Evolutionary conservation across 768 basidiomycete genomes (phyloP).

Genomic region (Goffeauzyma gilvescens): DNA sequence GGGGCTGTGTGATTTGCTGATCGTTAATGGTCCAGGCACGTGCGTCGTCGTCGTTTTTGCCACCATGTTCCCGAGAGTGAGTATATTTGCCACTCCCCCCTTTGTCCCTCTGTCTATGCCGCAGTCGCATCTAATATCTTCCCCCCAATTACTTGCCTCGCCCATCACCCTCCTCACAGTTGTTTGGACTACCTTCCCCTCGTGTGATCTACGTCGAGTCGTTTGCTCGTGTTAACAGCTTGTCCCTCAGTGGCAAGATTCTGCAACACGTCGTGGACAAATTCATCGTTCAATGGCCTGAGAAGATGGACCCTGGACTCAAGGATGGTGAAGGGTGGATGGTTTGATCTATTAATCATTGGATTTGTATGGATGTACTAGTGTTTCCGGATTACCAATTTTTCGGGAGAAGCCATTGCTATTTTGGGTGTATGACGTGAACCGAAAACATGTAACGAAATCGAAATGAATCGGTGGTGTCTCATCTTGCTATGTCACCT

Average conservation of each 20-base stretch:
- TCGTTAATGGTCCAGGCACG: slow-evolving; percentile 90
- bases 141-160: not conserved
- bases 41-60: slow-evolving; percentile 61
- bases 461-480: no score
- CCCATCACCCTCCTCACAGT: slow-evolving; percentile 34
- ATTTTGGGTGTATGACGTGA: no score
- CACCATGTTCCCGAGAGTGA: slow-evolving; percentile 51
- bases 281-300: slow-evolving; percentile 77
- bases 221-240: slow-evolving; percentile 62
- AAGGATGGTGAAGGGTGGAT: no score
- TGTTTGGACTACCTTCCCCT: slow-evolving; percentile 55
- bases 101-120: no score
- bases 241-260: slow-evolving; percentile 70
- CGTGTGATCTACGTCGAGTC: slow-evolving; percentile 75
- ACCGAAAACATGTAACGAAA: no score
- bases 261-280: slow-evolving; percentile 69
- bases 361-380: no score
- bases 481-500: no score
- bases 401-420: no score
- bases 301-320: no score
- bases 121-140: slow-evolving; percentile 5
- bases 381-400: no score
- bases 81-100: no score
- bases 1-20: slow-evolving; percentile 49
- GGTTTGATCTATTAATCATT: no score